Conservation (phyloP, 1,139 yeast species). For the Pichiaceae sp. region DNA sequence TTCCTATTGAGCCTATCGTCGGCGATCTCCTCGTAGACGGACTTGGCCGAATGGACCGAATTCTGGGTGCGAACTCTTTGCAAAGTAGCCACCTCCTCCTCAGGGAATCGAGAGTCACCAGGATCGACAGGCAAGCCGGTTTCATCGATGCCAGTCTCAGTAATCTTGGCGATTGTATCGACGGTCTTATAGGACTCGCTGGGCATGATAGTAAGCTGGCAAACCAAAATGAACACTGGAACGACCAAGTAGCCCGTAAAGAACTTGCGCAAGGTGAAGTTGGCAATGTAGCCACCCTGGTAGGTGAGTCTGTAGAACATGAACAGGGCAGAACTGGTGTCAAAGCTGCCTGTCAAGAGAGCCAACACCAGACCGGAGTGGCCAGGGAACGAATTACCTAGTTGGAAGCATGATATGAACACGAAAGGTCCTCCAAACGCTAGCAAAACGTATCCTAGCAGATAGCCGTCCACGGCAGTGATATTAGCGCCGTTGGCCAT, state of each 20-base stretch:
- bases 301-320: constrained; percentile 58
- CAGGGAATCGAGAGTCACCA: constrained; percentile 28
- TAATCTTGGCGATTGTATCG: constrained; percentile 57
- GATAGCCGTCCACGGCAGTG: constrained; percentile 44
- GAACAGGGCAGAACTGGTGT: constrained; percentile 69
- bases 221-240: constrained; percentile 63
- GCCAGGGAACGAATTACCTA: constrained; percentile 65
- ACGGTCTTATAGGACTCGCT: constrained; percentile 61
- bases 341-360: constrained; percentile 68
- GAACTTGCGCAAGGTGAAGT: constrained; percentile 39
- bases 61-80: constrained; percentile 12
- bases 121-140: constrained; percentile 41
- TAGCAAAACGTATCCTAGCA: constrained; percentile 55
- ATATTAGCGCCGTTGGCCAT: constrained; percentile 32
- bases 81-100: constrained; percentile 22
- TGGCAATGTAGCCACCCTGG: constrained; percentile 30
- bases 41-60: constrained; percentile 30
- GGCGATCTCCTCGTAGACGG: constrained; percentile 57
- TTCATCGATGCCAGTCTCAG: constrained; percentile 66
- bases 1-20: constrained; percentile 46
- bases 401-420: constrained; percentile 70
- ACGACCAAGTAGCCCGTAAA: constrained; percentile 61
- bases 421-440: constrained; percentile 82
- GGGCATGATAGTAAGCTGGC: constrained; percentile 79
- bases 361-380: constrained; percentile 68